Percentiles rank a stretch among this genome's conserved stretches.
phyloP scores from a whole-genome alignment of 495 filamentous ascomycete species.

The Penicillium herquei region DNA sequence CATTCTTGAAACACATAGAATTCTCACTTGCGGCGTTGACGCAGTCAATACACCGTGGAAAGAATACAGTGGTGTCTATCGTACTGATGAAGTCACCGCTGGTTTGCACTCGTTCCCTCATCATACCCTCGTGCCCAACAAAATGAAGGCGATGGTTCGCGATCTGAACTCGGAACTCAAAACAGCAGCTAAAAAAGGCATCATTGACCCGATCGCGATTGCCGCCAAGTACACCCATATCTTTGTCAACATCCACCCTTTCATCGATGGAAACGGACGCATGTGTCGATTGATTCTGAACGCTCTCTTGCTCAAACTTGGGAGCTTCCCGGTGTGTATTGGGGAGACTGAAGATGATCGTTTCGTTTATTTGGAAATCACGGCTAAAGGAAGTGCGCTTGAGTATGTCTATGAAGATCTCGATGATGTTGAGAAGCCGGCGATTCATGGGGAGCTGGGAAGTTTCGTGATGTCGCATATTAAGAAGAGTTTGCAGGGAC shows the following conservation, averaged over 20 bases:
- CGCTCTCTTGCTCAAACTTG: conserved; percentile 26
- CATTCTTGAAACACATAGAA: conserved; percentile 31
- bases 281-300: conserved; percentile 37
- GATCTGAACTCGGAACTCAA: conserved; percentile 20
- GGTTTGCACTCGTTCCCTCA: conserved; percentile 21
- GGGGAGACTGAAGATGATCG: conserved; percentile 22
- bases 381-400: background rate
- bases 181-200: background rate
- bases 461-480: conserved; percentile 6
- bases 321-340: conserved; percentile 24
- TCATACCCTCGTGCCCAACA: conserved; percentile 13
- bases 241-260: conserved; percentile 39
- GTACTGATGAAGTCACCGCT: conserved; percentile 20
- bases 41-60: conserved; percentile 13
- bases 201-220: conserved; percentile 31
- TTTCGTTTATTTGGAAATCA: conserved; percentile 1
- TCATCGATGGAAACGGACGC: conserved; percentile 38
- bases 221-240: conserved; percentile 28
- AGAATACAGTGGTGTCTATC: conserved; percentile 24
- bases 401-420: conserved; percentile 5
- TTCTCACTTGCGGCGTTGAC: conserved; percentile 23
- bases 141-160: conserved; percentile 32
- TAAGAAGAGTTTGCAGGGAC: background rate
- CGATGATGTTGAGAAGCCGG: conserved; percentile 14
- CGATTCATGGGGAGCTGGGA: conserved; percentile 6